These are phyloP conservation scores for Fusarium citri DNA, from an alignment of 2,329 filamentous ascomycete species.

Conservation along the genomic window DNA sequence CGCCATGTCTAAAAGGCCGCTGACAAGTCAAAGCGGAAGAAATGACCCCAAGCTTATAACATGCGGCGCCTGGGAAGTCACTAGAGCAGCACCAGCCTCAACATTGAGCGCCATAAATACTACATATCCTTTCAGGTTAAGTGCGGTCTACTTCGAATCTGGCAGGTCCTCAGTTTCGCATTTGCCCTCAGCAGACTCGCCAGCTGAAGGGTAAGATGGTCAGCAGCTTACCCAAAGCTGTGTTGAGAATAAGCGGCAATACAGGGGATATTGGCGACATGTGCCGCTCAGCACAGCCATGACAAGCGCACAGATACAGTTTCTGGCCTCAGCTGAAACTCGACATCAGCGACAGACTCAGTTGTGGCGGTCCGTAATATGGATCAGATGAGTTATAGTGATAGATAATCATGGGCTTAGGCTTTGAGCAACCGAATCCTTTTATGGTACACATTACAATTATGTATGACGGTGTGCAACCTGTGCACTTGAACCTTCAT, in stretches of 20 bases:
- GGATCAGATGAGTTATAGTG: not conserved
- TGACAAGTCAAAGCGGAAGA: not conserved
- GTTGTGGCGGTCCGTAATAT: not conserved
- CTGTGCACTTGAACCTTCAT: too few species aligned
- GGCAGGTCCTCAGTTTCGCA: not conserved
- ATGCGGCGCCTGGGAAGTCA: not conserved
- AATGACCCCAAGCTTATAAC: fast-evolving
- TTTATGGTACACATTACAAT: too few species aligned
- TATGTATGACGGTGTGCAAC: too few species aligned
- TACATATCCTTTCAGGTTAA: not conserved
- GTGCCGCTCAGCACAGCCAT: not conserved
- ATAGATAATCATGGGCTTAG: too few species aligned
- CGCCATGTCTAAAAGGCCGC: not conserved
- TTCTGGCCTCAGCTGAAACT: not conserved
- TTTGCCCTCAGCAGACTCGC: not conserved
- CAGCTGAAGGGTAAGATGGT: not conserved
- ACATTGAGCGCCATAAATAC: not conserved
- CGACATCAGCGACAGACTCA: not conserved
- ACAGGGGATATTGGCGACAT: not conserved
- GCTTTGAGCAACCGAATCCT: too few species aligned
- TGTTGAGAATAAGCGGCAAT: not conserved
- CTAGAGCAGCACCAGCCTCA: not conserved
- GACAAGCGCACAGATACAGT: not conserved
- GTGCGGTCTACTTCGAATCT: not conserved
- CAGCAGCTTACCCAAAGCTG: too few species aligned